Percentiles rank a stretch among this genome's conserved stretches.
These are phyloP conservation scores for Cavenderia fasciculata DNA, from an alignment of 78 protist genomes.

Conservation along the genomic window DNA sequence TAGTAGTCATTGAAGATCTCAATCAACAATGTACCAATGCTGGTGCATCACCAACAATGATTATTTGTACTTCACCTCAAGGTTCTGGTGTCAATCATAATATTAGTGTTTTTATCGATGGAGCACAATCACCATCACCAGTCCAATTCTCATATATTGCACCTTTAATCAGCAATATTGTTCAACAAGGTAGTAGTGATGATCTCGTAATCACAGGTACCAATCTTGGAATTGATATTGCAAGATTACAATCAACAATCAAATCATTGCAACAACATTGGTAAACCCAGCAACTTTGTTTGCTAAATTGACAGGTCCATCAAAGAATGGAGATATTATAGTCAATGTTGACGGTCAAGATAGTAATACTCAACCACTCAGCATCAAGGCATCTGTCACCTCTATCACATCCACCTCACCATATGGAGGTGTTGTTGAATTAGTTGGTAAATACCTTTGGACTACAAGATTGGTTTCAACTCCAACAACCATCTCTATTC, in stretches of 20 bases:
- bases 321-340: background rate
- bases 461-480: background rate
- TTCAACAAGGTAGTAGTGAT: background rate
- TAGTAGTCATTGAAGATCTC: background rate
- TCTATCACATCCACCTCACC: background rate
- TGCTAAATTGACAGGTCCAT: background rate
- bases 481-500: background rate
- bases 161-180: background rate
- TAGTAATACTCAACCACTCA: background rate
- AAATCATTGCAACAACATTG: background rate
- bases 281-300: background rate
- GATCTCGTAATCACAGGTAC: background rate
- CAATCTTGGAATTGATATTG: background rate
- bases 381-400: background rate
- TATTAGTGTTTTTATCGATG: background rate
- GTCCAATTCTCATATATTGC: background rate
- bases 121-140: too few relatives aligned
- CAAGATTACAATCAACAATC: background rate
- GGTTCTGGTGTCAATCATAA: background rate
- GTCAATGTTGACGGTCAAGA: background rate
- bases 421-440: constrained; percentile 1
- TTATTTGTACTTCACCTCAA: background rate
- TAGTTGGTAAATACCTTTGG: constrained; percentile 7
- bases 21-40: background rate
- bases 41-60: background rate